Evolutionary conservation across 2,329 filamentous ascomycete genomes (phyloP).

Genomic region (Fonsecaea pedrosoi): DNA sequence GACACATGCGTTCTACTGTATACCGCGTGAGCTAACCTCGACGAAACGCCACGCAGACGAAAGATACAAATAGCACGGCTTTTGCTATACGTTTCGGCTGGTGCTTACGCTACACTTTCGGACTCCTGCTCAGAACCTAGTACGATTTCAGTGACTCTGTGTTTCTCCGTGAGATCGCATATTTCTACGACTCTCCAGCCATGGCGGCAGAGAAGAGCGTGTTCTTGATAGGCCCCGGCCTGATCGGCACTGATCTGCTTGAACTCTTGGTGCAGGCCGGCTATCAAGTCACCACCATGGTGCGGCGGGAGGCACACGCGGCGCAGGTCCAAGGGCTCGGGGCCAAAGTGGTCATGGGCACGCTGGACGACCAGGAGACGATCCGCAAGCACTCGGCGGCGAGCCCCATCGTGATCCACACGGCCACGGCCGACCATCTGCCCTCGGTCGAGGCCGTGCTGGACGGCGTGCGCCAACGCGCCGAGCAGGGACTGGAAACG

Average conservation of each 20-base stretch:
- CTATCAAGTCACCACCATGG: slow-evolving; percentile 52
- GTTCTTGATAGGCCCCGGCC: slow-evolving; percentile 35
- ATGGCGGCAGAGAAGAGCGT: slow-evolving; percentile 24
- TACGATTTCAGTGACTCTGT: neutral
- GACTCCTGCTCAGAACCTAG: neutral
- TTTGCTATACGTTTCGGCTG: neutral
- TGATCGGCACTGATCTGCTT: slow-evolving; percentile 53
- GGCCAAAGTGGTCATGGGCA: slow-evolving; percentile 48
- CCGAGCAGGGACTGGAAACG: slow-evolving; percentile 46
- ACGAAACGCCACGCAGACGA: neutral
- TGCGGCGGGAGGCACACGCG: slow-evolving; percentile 29
- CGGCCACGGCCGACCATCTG: slow-evolving; percentile 57
- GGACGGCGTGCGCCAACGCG: slow-evolving; percentile 50
- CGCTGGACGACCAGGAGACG: slow-evolving; percentile 49
- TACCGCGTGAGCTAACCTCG: neutral
- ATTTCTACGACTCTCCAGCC: neutral
- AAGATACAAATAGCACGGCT: neutral
- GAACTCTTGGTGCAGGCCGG: slow-evolving; percentile 52
- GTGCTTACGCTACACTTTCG: neutral
- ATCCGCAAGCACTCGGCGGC: slow-evolving; percentile 48
- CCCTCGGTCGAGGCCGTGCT: slow-evolving; percentile 55
- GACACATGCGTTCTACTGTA: neutral
- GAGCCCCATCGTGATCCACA: slow-evolving; percentile 56
- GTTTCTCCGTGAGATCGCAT: neutral
- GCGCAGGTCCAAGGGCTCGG: slow-evolving; percentile 38